Conservation (phyloP, 2,329 filamentous ascomycete species). For the Parascedosporium putredinis region DNA sequence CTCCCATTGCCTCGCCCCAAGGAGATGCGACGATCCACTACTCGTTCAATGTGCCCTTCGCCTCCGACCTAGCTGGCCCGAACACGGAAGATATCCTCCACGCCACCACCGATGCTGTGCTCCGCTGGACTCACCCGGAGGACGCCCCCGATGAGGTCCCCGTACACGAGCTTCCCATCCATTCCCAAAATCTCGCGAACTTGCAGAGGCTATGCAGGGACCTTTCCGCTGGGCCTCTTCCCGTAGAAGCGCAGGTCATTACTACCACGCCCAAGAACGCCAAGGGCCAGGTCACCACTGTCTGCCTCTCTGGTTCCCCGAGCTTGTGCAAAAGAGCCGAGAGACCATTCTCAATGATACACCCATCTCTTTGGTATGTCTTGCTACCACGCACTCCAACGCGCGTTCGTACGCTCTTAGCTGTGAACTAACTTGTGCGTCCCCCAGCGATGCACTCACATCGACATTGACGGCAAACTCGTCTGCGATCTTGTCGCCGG, state of each 20-base stretch:
- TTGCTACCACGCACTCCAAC: too few species aligned
- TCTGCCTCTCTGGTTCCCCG: slow-evolving; percentile 81
- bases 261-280: slow-evolving; percentile 67
- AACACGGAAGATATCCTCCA: slow-evolving; percentile 93
- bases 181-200: slow-evolving; percentile 73
- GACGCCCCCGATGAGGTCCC: slow-evolving; percentile 76
- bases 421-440: neutral
- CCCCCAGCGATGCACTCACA: slow-evolving; percentile 75
- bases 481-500: slow-evolving; percentile 64
- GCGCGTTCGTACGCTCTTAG: slow-evolving; percentile 7
- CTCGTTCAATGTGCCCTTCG: slow-evolving; percentile 95
- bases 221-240: slow-evolving; percentile 58
- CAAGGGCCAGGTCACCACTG: slow-evolving; percentile 67
- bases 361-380: slow-evolving; percentile 77
- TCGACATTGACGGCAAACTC: slow-evolving; percentile 86
- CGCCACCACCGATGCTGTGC: slow-evolving; percentile 75
- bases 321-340: slow-evolving; percentile 80
- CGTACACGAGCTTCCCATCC: slow-evolving; percentile 83
- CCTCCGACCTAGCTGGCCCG: slow-evolving; percentile 82
- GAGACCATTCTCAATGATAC: slow-evolving; percentile 86
- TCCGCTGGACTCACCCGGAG: slow-evolving; percentile 88
- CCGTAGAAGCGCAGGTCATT: slow-evolving; percentile 75
- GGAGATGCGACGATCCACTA: slow-evolving; percentile 75
- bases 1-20: slow-evolving; percentile 56
- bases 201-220: slow-evolving; percentile 73